Base-by-base conservation (phyloP, 1,284 basidiomycete species). In the Ceratobasidium sp. region DNA sequence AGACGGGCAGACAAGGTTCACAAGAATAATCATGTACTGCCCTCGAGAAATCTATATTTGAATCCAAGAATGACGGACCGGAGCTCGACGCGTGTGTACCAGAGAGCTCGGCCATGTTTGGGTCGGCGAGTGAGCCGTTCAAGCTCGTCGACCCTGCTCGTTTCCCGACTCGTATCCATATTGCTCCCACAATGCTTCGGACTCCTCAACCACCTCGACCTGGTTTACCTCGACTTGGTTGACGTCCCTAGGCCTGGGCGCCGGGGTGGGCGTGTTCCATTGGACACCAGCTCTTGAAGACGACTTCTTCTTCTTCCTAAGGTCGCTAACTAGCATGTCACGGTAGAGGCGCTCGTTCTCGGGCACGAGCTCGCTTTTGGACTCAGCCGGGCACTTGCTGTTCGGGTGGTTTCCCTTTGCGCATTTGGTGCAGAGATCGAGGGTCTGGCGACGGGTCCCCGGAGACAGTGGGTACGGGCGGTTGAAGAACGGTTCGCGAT, bases 401-500 rank as follows among this genome's bases (percentile, higher is more conserved):
- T 8, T 2, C 3, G 1, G 16, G 61, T 64, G 61, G 10, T 64
- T n/a, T 1, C 61, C 46, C 18, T 36, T 30, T n/a, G 23, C 61
- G 46, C 61, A 64, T 10, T 34, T 32, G 12, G 46, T 14, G 32
- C 61, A 64, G 4, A 64, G 30, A 10, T 36, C 34, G 4, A 46
- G 9, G 1, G 61, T 64, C 8, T n/a, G 61, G 6, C 23, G 41
- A 12, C 3, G 23, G 18, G 61, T 48, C 1, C 61, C 61, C 26
- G 61, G 61, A 6, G 30, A 12, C 16, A 64, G 61, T 28, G 46
- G 61, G 46, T 48, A 64, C 6, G 61, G 61, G n/a, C 30, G 28
- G 8, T 23, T 1, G 43, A 50, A 26, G 21, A 9, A 8, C 12
- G 61, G 43, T 18, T 30, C 8, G 23, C 3, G 3, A 5, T 28